Base-by-base conservation (phyloP, 2,329 filamentous ascomycete genomes). In the Aureobasidium sp. region DNA sequence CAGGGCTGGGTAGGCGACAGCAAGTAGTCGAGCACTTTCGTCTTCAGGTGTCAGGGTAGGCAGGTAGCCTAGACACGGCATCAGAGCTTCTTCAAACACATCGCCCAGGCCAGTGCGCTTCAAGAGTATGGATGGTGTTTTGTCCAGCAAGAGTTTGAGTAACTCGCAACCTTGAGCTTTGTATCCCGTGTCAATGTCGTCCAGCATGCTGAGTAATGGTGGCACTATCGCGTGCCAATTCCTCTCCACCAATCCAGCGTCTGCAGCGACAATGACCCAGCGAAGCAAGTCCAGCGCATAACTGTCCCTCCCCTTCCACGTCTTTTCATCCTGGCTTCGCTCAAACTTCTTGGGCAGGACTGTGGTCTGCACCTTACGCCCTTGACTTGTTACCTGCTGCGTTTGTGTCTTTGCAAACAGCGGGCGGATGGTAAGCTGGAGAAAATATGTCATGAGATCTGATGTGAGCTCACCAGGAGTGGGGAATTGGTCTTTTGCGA, bases 21-120 rank as follows among this genome's bases (percentile, higher is more conserved):
- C 70, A 1, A 96, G 80, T 3, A 97, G 76, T 1, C 70, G 69
- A 1, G 88, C 70, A 4, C 89, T 89, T 62, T 94, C 88, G 0
- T 80, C 71, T 68, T 90, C 87, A 0, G 89, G 85, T 0, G 90
- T 96, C 45, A 96, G 77, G 14, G 81, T 84, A 0, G 93, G 92
- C 6, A 96, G 79, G 68, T 86, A 89, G 8, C 87, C 80, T n/a
- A 96, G 81, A 39, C 86, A 85, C 0, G 90, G 89, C 66, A 87
- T 81, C 1, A 90, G 74, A 3, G 86, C 83, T 22, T 90, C 83
- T 68, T 87, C 82, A 64, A 93, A 87, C 29, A 93, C 82, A 15
- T 80, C 75, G 25, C 81, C 82, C 8, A 93, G 82, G 0, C 89
- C 88, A 0, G 85, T 89, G 49, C 79, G 78, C 14, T 72, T 73